Base-by-base conservation (phyloP, 73 alveolate genomes). In the Paramecium primaurelia region DNA sequence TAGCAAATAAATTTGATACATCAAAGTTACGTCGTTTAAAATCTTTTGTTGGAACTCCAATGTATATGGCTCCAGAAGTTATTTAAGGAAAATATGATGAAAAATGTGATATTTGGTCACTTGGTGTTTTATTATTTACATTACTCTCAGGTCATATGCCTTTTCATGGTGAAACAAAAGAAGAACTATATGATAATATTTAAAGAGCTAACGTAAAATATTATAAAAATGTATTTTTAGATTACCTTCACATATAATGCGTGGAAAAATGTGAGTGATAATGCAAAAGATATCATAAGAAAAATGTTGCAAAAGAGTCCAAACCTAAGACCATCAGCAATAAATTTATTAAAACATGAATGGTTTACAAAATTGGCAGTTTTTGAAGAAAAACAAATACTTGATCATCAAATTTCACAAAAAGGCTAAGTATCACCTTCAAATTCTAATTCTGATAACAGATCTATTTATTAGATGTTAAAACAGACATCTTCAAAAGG, bases 131-230 rank as follows among this genome's bases (percentile, higher is more conserved):
- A 42, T 93, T 97, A 59, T 97, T 95, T 92, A 95, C 96, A 69
- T 69, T 97, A 77, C 93, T 97, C 59, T 93, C 96, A 71, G 99
- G 99, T 8, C 96, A 97, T 44, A 97, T 97, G 10, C 99, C 99
- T 60, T 97, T 96, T 93, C 95, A 96, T 36, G 99, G 99, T 0
- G 94, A 95, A 54, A 30, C 89, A 0, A 34, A 77, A 10, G 60
- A 73, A 34, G 87, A 87, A 64, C 59, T 87, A 25, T 87, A 64
- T 59, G 49, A 87, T 30, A 87, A 87, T 9, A 87, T 87, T 36
- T 58, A 87, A 87, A 87, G 45, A 22, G 40, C 75, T 32, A 73
- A 40, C 26, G 64, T 87, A 73, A 34, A 20, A 18, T 42, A 59
- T 36, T 58, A 37, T 8, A 38, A 86, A 26, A 87, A 87, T 22